A percentile compares a stretch with the other conserved stretches of the same genome.
These are phyloP conservation scores for Kalmanozyma brasiliensis DNA, from an alignment of 1,284 basidiomycete genomes.

Conservation along the genomic window DNA sequence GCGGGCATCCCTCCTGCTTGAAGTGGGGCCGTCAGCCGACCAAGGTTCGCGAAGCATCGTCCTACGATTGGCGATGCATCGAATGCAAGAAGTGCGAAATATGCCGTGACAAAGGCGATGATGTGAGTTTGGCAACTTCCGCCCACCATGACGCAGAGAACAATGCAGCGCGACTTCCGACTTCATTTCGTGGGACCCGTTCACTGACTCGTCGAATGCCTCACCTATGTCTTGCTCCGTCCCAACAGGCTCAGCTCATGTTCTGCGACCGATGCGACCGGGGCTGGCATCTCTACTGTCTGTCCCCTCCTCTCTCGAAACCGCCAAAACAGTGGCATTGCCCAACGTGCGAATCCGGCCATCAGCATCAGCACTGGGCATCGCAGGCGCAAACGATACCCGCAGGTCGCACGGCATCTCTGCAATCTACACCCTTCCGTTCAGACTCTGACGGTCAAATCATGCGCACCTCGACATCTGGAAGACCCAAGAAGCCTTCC, in stretches of 20 bases:
- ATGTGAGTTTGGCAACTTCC: conserved; percentile 74
- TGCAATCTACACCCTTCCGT: conserved; percentile 7
- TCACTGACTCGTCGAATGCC: conserved; percentile 6
- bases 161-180: conserved; percentile 10
- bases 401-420: background rate
- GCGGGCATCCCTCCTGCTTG: conserved; percentile 67
- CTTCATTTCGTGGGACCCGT: conserved; percentile 11
- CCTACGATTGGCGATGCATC: conserved; percentile 86
- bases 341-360: conserved; percentile 54
- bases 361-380: conserved; percentile 13
- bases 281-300: conserved; percentile 93
- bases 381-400: background rate
- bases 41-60: conserved; percentile 70
- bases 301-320: conserved; percentile 73
- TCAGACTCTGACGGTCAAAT: background rate
- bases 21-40: conserved; percentile 68
- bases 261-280: conserved; percentile 96
- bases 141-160: background rate
- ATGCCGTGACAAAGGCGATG: conserved; percentile 85
- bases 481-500: conserved; percentile 37
- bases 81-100: conserved; percentile 94
- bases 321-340: conserved; percentile 58
- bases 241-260: conserved; percentile 78
- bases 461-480: conserved; percentile 20
- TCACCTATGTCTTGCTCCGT: background rate